Base-by-base conservation (phyloP, 2,329 filamentous ascomycete genomes). In the Tolypocladium tundrense region DNA sequence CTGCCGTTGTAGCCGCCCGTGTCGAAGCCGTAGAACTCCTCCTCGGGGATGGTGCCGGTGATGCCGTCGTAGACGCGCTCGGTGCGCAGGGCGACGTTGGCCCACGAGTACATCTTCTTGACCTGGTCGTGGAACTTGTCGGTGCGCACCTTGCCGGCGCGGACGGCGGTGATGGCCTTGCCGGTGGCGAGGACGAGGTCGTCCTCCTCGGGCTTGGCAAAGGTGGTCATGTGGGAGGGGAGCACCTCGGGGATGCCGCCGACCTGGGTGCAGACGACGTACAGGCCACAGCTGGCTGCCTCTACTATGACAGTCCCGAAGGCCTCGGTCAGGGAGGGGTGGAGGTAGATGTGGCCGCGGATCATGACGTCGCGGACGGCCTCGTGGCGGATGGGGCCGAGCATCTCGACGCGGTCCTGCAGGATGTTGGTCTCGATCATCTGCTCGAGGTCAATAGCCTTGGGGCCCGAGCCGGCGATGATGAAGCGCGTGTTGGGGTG, bases 291-390 rank as follows among this genome's bases (percentile, higher is more conserved):
- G 63, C 88, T 94, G 37, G 94, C 94, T 8, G 94, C 94, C 73
- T 99, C 94, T 37, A 99, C 95, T 58, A 99, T 93, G 61, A 99
- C 94, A 0, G 94, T 99, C 27, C 94, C 94, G 66, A 99, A 99
- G 0, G 94, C 94, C 72, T 99, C 94, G 0, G 94, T 99, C 53
- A 99, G 79, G 58, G 89, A 95, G 0, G 94, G 94, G 68, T 97
- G 92, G 1, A 99, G 84, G 69, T 97, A 97, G 62, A 99, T 96
- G 69, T 99, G 92, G 0, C 94, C 94, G 57, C 90, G 85, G 21
- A 97, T 88, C 94, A 99, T 99, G 61, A 99, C 92, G 69, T 97
- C 91, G 62, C 94, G 87, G 19, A 99, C 94, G 67, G 97, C 91
- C 69, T 99, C 95, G 69, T 99, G 94, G 21, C 93, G 88, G 24